Base-by-base conservation (phyloP, 2,329 filamentous ascomycete species). In the Exophiala oligosperma region DNA sequence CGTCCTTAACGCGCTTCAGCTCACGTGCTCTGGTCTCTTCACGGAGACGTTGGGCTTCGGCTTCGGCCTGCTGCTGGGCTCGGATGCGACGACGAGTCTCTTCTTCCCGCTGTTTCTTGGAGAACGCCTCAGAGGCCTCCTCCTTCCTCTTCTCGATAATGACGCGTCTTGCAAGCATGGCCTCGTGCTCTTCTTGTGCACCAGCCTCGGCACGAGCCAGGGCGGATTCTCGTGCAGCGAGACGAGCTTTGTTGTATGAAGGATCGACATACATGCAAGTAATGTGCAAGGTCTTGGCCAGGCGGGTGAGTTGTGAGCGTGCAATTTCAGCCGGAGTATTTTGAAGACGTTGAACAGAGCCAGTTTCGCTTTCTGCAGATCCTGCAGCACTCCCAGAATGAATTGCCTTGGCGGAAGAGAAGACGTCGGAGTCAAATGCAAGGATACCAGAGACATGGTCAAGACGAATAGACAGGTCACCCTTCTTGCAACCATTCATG, bases 401-500 rank as follows among this genome's bases (percentile, higher is more conserved):
- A 61, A 91, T 84, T 66, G 93, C 91, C 81, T 96, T 97, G 71
- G 92, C 87, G 14, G 94, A 97, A 37, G 94, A 96, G 82, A 99
- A 97, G 66, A 99, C 92, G 74, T 99, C 94, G 54, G 91, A 95
- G 74, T 99, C 94, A 69, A 99, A 99, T 74, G 92, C 97, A 60
- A 99, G 85, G 50, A 97, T 90, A 60, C 94, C 92, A 54, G 92
- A 93, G 62, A 92, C 92, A 73, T 99, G 94, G 72, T 97, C 91
- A 77, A 97, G 91, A 62, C 94, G 92, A 69, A 99, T 95, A 54
- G 94, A 90, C 47, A 99, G 84, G 69, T 99, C 94, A 57, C 94
- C 94, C 85, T 99, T 99, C 86, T 99, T 99, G 84, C 96, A 97
- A 64, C 94, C 94, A 76, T 99, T 99, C 94, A 99, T 99, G 82